A percentile compares a stretch with the other conserved stretches of the same genome.
Conservation (phyloP, 805 yeast species). For the Lipomyces sp. region DNA sequence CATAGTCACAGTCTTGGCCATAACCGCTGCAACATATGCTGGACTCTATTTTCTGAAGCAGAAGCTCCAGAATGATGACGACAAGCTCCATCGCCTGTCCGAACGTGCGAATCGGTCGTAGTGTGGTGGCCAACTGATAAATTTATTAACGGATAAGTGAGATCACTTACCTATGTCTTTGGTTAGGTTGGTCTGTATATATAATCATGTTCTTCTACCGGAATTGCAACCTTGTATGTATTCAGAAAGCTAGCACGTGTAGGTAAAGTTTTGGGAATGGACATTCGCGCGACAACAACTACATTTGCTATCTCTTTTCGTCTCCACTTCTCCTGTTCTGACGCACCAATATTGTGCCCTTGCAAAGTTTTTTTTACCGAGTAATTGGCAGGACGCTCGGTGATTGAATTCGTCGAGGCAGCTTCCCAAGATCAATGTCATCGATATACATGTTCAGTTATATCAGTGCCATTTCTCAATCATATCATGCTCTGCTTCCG, state of each 20-base stretch:
- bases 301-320: too few relatives aligned
- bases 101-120: not conserved
- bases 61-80: constrained; percentile 15
- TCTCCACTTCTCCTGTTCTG: not conserved
- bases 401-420: too few relatives aligned
- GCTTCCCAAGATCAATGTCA: not conserved
- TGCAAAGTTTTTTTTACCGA: too few relatives aligned
- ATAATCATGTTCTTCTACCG: not conserved
- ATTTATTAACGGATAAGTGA: not conserved
- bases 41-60: constrained; percentile 9
- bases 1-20: constrained; percentile 12
- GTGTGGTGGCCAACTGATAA: not conserved
- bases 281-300: not conserved
- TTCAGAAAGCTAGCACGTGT: not conserved
- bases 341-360: not conserved
- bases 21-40: constrained; percentile 20
- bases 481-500: not conserved
- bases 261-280: not conserved
- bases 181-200: not conserved
- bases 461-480: constrained; percentile 1
- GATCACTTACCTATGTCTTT: not conserved
- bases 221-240: not conserved
- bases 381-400: not conserved
- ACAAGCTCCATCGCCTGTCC: not conserved
- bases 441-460: too few relatives aligned